A percentile compares a stretch with the other conserved stretches of the same genome.
Conservation (phyloP, 2,329 filamentous ascomycete genomes). For the Arachnomyces sp. region DNA sequence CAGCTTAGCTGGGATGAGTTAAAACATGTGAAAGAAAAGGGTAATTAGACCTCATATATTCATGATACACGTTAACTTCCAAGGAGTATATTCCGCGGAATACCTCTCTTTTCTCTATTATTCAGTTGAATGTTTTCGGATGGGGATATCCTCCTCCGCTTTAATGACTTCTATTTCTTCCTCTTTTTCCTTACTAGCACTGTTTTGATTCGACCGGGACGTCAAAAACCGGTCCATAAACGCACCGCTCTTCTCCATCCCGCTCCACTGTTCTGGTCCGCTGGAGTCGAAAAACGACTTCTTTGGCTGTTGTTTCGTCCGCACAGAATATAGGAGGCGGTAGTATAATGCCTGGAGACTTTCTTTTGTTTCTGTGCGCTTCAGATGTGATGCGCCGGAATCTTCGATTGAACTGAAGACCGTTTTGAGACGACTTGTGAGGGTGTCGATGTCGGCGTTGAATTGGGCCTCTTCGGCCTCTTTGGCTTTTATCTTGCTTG, state of each 20-base stretch:
- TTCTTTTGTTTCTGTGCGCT: slow-evolving; percentile 69
- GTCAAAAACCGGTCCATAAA: slow-evolving; percentile 13
- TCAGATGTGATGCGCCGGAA: slow-evolving; percentile 63
- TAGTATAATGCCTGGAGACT: slow-evolving; percentile 66
- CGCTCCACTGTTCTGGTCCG: slow-evolving; percentile 8
- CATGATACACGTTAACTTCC: too few relatives aligned
- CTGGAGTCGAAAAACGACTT: slow-evolving; percentile 34
- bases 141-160: background rate
- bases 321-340: slow-evolving; percentile 62
- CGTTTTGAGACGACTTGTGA: slow-evolving; percentile 53
- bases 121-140: too few relatives aligned
- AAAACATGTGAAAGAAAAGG: too few relatives aligned
- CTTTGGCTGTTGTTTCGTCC: slow-evolving; percentile 54
- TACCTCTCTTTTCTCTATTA: too few relatives aligned
- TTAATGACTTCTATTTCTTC: background rate
- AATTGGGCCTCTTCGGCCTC: slow-evolving; percentile 43
- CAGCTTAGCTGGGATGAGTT: too few relatives aligned
- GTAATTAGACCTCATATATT: too few relatives aligned
- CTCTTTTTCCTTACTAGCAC: background rate
- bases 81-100: too few relatives aligned
- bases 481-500: slow-evolving; percentile 10
- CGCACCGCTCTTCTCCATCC: slow-evolving; percentile 12
- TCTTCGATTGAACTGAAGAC: slow-evolving; percentile 61
- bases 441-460: slow-evolving; percentile 62
- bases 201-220: background rate